Base-by-base conservation (phyloP, 805 yeast species). In the Lipomyces lipofer region DNA sequence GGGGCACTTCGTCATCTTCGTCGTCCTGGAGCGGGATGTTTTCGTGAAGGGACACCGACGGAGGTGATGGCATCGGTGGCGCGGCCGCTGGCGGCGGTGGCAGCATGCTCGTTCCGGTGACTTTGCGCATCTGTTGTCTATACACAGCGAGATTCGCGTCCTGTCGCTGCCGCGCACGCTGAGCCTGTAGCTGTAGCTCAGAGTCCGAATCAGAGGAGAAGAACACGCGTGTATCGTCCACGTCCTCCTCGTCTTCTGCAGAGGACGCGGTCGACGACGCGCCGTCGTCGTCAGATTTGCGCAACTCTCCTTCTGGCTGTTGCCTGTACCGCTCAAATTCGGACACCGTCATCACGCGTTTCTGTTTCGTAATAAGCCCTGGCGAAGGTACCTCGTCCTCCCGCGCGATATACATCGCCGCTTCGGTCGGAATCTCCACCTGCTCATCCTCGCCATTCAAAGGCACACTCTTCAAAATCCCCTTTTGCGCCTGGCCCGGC, bases 91-190 rank as follows among this genome's bases (percentile, higher is more conserved):
- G 51, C 35, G 27, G 51, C 13, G 35, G 53, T 15, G 32, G 24
- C 30, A 43, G 46, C 9, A 39, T 49, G 48, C 39, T 60, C 46
- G 12, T 50, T 8, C 75, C 75, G 6, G 72, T 67, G 30, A 70
- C 62, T 48, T 69, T 69, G 52, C 67, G 71, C 75, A 73, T 73
- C 47, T 70, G 68, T 56, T 73, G 76, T 10, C 76, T 66, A 54
- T 73, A 72, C 17, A 70, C 67, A n/a, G 72, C 69, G 54, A 73
- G 60, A 17, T 73, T 70, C 6, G 72, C 75, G 39, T 71, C 73
- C 54, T 73, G 76, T 52, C 66, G 48, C 52, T 28, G 43, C 52
- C 19, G 48, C 52, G 27, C 43, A 54, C 25, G 47, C 55, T 17
- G 53, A 48, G 15, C 56, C 56, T 17, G 52, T 59, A 21, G 38